Evolutionary conservation across 2,329 filamentous ascomycete genomes (phyloP), one percentile per base, ranked within the genome.

Genomic region (Orbilia quercus): DNA sequence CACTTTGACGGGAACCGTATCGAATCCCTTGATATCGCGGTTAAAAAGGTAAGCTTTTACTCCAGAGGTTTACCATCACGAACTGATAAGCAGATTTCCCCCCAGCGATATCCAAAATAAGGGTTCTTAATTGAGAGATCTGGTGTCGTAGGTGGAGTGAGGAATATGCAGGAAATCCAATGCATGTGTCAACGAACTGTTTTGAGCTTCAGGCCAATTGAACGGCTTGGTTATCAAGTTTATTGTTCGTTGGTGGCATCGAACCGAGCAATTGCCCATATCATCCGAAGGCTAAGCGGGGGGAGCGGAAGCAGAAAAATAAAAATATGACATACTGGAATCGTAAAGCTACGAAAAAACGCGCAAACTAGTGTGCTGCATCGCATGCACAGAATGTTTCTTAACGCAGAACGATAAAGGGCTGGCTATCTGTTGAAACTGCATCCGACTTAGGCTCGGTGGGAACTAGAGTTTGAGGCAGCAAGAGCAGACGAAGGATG

Each of bases 351-450:
- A 53, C 63, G 59, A 70, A 72, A 72, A 66, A 66, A 51, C 69
- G 60, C 69, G 66, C 66, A 71, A 71, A 48, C 69, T 73, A 73
- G 58, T 38, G 60, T 58, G 42, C 47, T 44, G 22, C 55, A 58
- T 73, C 60, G 59, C 60, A 73, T 73, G 47, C 40, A 65, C 36
- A 66, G 34, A 47, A 73, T 57, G 36, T 51, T 63, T 64, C 59
- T 45, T 71, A 51, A 64, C 53, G 60, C 69, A 73, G 60, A 66
- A 73, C 69, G 69, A 73, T 73, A 73, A 73, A 73, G 69, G n/a
- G 62, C 54, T 66, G 66, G 66, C 69, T 65, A 31, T 31, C 28
- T 42, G 40, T 65, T 59, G 53, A 50, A 31, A 60, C 60, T 54
- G 48, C 69, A 66, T 73, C 55, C 60, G 60, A 66, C 60, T 65